Conservation (phyloP, 2,329 filamentous ascomycete genomes). For the Falciphora oryzae region DNA sequence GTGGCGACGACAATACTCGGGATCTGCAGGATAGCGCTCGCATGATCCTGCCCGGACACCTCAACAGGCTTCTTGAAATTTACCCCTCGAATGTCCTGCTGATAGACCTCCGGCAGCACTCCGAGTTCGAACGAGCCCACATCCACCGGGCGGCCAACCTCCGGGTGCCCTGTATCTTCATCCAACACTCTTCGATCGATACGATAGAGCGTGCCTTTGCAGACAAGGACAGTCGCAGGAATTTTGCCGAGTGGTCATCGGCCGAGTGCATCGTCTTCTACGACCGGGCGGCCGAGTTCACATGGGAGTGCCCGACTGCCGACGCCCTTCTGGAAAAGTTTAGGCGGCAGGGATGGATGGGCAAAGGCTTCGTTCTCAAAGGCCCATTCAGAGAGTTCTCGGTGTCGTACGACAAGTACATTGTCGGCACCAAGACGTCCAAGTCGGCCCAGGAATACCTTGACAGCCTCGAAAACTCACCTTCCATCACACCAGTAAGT, state of each 20-base stretch:
- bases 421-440: constrained; percentile 37
- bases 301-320: constrained; percentile 46
- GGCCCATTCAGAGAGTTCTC: constrained; percentile 52
- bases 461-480: constrained; percentile 30
- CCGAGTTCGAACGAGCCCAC: constrained; percentile 44
- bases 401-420: constrained; percentile 44
- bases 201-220: constrained; percentile 44
- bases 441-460: constrained; percentile 34
- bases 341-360: constrained; percentile 40
- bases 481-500: constrained; percentile 28
- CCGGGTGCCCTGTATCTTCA: constrained; percentile 42
- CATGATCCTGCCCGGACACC: constrained; percentile 46
- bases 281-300: constrained; percentile 41
- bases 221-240: constrained; percentile 40
- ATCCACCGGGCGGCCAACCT: constrained; percentile 48
- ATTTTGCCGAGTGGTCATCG: constrained; percentile 40
- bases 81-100: constrained; percentile 40
- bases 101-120: constrained; percentile 42
- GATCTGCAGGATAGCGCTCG: constrained; percentile 26
- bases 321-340: constrained; percentile 40
- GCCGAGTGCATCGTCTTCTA: constrained; percentile 48
- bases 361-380: constrained; percentile 48
- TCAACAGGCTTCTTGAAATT: constrained; percentile 45
- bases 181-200: constrained; percentile 41
- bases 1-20: constrained; percentile 2